Percentiles rank a stretch among this genome's conserved stretches.
Evolutionary conservation across 2,329 filamentous ascomycete species (phyloP).

Genomic region (Eutypa lata): DNA sequence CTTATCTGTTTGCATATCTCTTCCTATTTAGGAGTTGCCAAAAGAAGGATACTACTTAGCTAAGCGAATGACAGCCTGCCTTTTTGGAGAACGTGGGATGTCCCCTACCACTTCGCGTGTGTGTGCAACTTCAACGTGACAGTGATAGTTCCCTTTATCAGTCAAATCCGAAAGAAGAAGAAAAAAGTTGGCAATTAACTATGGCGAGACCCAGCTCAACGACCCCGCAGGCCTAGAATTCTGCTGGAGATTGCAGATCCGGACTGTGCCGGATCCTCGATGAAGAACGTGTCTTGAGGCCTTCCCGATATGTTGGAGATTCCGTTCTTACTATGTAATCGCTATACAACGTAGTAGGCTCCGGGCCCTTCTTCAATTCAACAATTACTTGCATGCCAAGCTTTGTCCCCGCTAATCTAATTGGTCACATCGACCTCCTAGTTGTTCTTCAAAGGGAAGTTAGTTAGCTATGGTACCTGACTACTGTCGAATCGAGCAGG

Average conservation of each 20-base stretch:
- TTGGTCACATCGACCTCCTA: not conserved
- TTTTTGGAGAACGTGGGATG: not conserved
- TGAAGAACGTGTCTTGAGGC: not conserved
- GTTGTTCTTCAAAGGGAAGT: not conserved
- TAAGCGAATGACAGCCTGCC: not conserved
- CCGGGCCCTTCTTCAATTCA: not conserved
- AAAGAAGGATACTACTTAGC: not conserved
- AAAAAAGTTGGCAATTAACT: too few relatives aligned
- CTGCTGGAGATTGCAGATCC: not conserved
- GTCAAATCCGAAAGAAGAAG: too few relatives aligned
- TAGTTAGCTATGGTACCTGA: not conserved
- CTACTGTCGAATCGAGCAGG: not conserved
- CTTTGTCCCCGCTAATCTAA: not conserved
- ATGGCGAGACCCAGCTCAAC: too few relatives aligned
- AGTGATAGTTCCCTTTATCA: not conserved
- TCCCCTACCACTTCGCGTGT: not conserved
- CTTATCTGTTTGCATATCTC: not conserved
- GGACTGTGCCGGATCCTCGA: not conserved
- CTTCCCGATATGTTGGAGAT: not conserved
- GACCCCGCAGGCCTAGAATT: not conserved
- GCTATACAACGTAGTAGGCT: not conserved
- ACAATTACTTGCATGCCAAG: not conserved
- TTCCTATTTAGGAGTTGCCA: not conserved
- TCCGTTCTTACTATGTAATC: not conserved
- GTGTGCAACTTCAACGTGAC: not conserved